Percentiles rank a stretch among this genome's conserved stretches.
phyloP scores from a whole-genome alignment of 108 stramenopile genomes.

The Pseudonitzschia pungens region DNA sequence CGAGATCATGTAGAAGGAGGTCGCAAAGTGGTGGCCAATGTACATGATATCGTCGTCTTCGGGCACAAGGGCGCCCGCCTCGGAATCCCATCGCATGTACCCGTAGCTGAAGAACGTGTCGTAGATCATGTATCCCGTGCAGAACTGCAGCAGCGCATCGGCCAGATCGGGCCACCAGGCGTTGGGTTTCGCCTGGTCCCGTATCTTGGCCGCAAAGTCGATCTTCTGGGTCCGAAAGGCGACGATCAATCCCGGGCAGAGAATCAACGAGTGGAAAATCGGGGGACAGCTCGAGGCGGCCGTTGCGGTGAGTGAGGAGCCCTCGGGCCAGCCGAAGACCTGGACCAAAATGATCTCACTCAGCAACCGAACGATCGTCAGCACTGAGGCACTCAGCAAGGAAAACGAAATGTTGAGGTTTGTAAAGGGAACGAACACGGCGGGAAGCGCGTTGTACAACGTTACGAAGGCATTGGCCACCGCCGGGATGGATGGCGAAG shows the following conservation, averaged over 20 bases:
- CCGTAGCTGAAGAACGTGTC: slow-evolving; percentile 39
- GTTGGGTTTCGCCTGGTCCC: slow-evolving; percentile 17
- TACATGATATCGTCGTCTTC: slow-evolving; percentile 34
- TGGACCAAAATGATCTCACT: slow-evolving; percentile 20
- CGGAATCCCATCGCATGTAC: slow-evolving; percentile 6
- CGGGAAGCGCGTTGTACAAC: slow-evolving; percentile 30
- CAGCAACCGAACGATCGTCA: slow-evolving; percentile 28
- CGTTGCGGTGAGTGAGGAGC: slow-evolving; percentile 15
- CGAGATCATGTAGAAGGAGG: slow-evolving; percentile 58
- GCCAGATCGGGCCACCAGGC: slow-evolving; percentile 58
- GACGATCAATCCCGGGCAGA: slow-evolving; percentile 44
- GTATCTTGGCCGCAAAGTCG: slow-evolving; percentile 32
- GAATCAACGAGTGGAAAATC: slow-evolving; percentile 41
- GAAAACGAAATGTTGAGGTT: slow-evolving; percentile 33
- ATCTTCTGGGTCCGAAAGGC: slow-evolving; percentile 37
- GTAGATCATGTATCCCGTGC: slow-evolving; percentile 79
- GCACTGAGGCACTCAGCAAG: slow-evolving; percentile 29
- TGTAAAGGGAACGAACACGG: slow-evolving; percentile 43
- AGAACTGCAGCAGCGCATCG: slow-evolving; percentile 57
- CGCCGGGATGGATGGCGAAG: slow-evolving; percentile 15
- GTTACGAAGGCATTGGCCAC: slow-evolving; percentile 32
- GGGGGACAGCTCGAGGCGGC: slow-evolving; percentile 34
- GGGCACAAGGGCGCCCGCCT: slow-evolving; percentile 4
- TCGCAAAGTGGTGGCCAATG: slow-evolving; percentile 61
- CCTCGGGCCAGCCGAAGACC: slow-evolving; percentile 33